These are phyloP conservation scores for Arachis monticola DNA, from an alignment of 331 rosid genomes.

Conservation along the genomic window DNA sequence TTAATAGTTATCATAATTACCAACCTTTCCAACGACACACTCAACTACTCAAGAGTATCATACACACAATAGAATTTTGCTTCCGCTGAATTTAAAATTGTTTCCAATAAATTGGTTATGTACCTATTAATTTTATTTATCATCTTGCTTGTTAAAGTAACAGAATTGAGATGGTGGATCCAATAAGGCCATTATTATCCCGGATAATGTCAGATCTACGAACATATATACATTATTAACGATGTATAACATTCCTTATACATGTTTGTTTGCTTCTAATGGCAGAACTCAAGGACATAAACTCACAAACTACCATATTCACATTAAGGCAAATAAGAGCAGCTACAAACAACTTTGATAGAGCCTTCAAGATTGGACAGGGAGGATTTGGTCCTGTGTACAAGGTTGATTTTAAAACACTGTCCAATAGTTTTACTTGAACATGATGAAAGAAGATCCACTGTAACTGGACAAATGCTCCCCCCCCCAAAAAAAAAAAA, in stretches of 20 bases:
- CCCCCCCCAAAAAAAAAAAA: too few relatives aligned
- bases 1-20: background rate
- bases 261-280: slow-evolving; percentile 22
- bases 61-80: background rate
- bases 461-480: too few relatives aligned
- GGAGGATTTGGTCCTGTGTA: slow-evolving; percentile 78
- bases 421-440: background rate
- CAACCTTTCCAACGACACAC: background rate
- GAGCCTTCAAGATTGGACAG: slow-evolving; percentile 58
- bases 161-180: background rate
- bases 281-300: slow-evolving; percentile 54
- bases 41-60: background rate
- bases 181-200: background rate
- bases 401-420: slow-evolving; percentile 51
- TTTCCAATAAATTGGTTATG: background rate
- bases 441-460: background rate
- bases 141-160: background rate
- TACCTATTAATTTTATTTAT: background rate
- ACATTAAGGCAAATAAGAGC: slow-evolving; percentile 57
- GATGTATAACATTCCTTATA: background rate
- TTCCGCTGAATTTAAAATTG: background rate
- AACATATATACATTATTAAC: too few relatives aligned
- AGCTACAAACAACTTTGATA: slow-evolving; percentile 64
- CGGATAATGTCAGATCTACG: background rate
- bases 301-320: slow-evolving; percentile 51